Evolutionary conservation across 768 basidiomycete species (phyloP), one percentile per base, ranked within the genome.

Genomic region (Serendipita vermifera): DNA sequence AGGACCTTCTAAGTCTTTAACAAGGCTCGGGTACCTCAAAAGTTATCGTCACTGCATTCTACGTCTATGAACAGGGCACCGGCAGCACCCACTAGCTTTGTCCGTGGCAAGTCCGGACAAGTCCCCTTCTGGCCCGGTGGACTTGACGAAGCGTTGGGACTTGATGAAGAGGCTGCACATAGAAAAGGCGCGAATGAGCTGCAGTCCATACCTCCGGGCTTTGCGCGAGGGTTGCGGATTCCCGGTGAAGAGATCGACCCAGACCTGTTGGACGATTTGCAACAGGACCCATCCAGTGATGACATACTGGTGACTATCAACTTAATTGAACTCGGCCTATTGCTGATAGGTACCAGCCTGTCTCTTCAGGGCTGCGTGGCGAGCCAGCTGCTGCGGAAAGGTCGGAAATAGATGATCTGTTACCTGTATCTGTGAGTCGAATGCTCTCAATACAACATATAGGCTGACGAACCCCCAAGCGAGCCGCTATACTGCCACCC

Each of bases 101-200:
- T 98, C 17, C 75, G 93, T 57, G 96, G 96, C 40, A 96, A 94
- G 69, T 86, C 91, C 20, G 85, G 86, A 39, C 81, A 93, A 69
- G 80, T 93, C 6, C 96, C 96, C 1, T 98, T 98, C 69, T 78
- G 82, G 71, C 96, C 96, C 4, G 96, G 96, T 41, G 96, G 96
- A 2, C 72, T 98, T 7, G 90, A 89, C 38, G 82, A 83, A 22
- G 64, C 67, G 38, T 63, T 60, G 24, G 64, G 67, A 31, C 62
- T 68, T 22, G 63, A 66, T 9, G 77, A 75, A 55, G 76, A 76
- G 13, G 65, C 63, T 5, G 62, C 60, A 35, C 69, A 66, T 54
- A 66, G 71, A 17, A 22, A 38, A 24, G 38, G 39, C 17, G 13
- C 35, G 38, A 32, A 39, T 48, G 62, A 60, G 13, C 69, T 91